Evolutionary conservation across 2,329 filamentous ascomycete species (phyloP), one percentile per base, ranked within the genome.

Genomic region (Daldinia eschscholtzii): DNA sequence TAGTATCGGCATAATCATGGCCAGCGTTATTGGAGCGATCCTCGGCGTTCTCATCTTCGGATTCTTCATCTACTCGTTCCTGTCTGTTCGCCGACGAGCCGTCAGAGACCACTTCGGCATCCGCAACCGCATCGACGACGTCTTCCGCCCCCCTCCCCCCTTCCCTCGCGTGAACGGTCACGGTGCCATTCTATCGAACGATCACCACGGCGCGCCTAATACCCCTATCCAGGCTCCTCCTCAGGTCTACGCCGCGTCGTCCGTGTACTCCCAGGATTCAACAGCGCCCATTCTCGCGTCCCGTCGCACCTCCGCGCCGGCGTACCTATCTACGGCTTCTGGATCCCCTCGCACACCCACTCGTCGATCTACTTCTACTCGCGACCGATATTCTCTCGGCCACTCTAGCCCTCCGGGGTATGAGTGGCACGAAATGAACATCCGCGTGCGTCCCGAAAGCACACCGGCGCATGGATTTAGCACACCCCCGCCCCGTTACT

Each of bases 1-100:
- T 12, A 35, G n/a, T 33, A 18, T 60, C 12, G 58, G 53, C 42
- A 28, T 13, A 9, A 50, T 55, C 35, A 56, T 56, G 5, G 61
- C 57, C 28, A 15, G 12, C 33, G n/a, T 20, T 3, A 15, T 67
- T 10, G 64, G 64, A 12, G 12, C 53, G 9, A 3, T 48, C 28
- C 3, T 52, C 18, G 26, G 26, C 10, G 20, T 15, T 4, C n/a
- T 64, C 23, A 15, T 55, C 20, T 2, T 44, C 26, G 18, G 20
- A 3, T 48, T 42, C 28, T 3, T 7, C 5, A 9, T 18, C n/a
- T 13, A 37, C 5, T 39, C 35, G 3, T 15, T 12, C 13, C 35
- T 39, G 13, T 39, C 35, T 4, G 12, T 13, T 13, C 35, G 12
- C 6, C n/a, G 23, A 20, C n/a, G 26, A 9, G 28, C 26, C 3